Evolutionary conservation across 805 yeast genomes (phyloP).

Genomic region (Candida stauntonica): DNA sequence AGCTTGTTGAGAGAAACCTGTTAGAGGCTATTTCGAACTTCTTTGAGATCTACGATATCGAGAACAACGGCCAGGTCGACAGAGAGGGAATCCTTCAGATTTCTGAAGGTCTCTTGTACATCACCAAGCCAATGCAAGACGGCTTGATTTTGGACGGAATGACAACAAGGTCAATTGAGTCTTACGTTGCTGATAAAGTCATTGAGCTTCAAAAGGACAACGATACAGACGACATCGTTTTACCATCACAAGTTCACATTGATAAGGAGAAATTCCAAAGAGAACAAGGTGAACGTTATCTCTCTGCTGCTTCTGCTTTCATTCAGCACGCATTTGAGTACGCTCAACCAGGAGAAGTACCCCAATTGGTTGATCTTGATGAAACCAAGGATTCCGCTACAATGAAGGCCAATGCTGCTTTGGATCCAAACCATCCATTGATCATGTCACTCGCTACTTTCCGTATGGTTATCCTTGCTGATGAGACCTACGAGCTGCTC

Average conservation of each 20-base stretch:
- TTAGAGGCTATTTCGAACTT: constrained; percentile 77
- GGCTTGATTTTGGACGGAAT: constrained; percentile 59
- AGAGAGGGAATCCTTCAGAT: constrained; percentile 77
- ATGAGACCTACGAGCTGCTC: constrained; percentile 85
- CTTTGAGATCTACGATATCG: constrained; percentile 67
- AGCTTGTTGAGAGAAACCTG: constrained; percentile 64
- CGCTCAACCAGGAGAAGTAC: constrained; percentile 64
- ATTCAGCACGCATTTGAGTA: constrained; percentile 86
- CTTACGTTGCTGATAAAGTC: constrained; percentile 61
- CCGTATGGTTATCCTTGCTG: constrained; percentile 91
- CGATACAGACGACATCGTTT: constrained; percentile 34
- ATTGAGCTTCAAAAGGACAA: constrained; percentile 33
- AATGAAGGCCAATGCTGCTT: constrained; percentile 65
- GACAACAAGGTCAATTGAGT: constrained; percentile 60
- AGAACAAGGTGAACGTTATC: constrained; percentile 72
- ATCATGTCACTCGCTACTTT: constrained; percentile 79
- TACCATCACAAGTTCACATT: constrained; percentile 58
- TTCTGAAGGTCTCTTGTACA: constrained; percentile 79
- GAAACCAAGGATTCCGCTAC: constrained; percentile 26
- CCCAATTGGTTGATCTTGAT: constrained; percentile 40
- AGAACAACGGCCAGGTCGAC: constrained; percentile 55
- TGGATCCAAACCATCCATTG: constrained; percentile 76
- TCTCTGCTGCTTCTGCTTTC: constrained; percentile 83
- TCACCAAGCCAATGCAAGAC: constrained; percentile 85
- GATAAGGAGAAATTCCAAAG: constrained; percentile 58